Base-by-base conservation (phyloP, 352 stramenopile genomes). In the Globisporangium paddicum region DNA sequence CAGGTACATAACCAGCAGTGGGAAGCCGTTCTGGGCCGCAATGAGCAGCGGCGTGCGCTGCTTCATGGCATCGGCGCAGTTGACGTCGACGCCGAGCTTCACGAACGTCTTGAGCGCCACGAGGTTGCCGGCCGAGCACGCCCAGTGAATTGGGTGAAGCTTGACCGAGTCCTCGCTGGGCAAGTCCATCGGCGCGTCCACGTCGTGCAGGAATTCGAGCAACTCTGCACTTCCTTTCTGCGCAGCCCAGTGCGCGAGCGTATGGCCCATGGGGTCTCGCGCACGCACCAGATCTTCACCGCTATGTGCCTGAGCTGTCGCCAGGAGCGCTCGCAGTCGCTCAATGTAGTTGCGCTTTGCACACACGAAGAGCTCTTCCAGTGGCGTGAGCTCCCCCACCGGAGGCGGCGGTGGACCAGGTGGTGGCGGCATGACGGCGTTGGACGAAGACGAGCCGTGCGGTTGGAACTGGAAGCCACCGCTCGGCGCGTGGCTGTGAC, bases 131-230 rank as follows among this genome's bases (percentile, higher is more conserved):
- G 78, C 73, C 1, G 80, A 76, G 61, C 82, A 91, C 35, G 86
- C 82, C 86, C 86, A 95, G 67, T 95, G 86, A 51, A 95, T 89
- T 11, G 86, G 83, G 35, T 91, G 80, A 25, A 95, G 68, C 53
- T 73, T 61, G 14, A 79, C 83, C 11, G 46, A 63, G 30, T 84
- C 81, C 35, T 86, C 73, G 46, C 81, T 93, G 5, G 83, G 73
- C 2, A 75, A 54, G 41, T 93, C 68, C 40, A 93, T 58, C 2
- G 79, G 71, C n/a, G 67, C 76, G 41, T 71, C 66, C 2, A 81
- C 53, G 0, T 66, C 72, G 41, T 76, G 61, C 11, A 86, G 64
- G 55, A 79, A 86, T 50, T 75, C 53, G n/a, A 93, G 58, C 19
- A 93, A 76, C 51, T 80, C 81, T 3, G 62, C 63, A 25, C 62